Evolutionary conservation across 176 grass and related monocot genomes (phyloP).

Genomic region (Dendrocalamus sinicus): DNA sequence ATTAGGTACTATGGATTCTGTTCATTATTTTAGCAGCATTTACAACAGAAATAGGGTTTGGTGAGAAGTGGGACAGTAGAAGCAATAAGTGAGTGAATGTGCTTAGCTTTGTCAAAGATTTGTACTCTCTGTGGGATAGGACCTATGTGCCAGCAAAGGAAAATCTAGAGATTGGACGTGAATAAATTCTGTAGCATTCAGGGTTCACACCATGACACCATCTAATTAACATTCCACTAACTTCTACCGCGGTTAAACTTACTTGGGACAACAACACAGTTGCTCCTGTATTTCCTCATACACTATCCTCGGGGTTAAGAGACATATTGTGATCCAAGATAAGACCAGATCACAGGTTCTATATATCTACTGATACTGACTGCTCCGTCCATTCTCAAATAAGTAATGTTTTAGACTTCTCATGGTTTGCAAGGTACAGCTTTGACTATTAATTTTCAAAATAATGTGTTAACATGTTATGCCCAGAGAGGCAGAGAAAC

Average conservation of each 20-base stretch:
- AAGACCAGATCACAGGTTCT: not conserved
- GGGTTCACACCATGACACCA: not conserved
- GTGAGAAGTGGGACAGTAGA: not conserved
- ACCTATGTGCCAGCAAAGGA: not conserved
- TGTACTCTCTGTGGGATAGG: not conserved
- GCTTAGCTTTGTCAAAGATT: not conserved
- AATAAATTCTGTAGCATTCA: not conserved
- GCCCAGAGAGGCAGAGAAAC: not conserved
- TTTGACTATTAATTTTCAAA: not conserved
- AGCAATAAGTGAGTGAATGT: not conserved
- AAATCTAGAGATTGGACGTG: not conserved
- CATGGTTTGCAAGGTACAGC: constrained; percentile 1
- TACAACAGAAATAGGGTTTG: not conserved
- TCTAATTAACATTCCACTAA: not conserved
- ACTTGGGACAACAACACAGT: not conserved
- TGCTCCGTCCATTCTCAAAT: not conserved
- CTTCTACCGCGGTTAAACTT: not conserved
- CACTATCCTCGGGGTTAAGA: not conserved
- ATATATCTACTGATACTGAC: not conserved
- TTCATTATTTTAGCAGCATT: not conserved
- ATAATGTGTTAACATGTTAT: not conserved
- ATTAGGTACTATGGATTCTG: not conserved
- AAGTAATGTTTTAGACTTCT: constrained; percentile 11
- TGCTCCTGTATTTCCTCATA: not conserved
- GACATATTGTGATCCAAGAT: not conserved